Evolutionary conservation across 2,329 filamentous ascomycete genomes (phyloP).

Genomic region (Aspergillus ibericus): DNA sequence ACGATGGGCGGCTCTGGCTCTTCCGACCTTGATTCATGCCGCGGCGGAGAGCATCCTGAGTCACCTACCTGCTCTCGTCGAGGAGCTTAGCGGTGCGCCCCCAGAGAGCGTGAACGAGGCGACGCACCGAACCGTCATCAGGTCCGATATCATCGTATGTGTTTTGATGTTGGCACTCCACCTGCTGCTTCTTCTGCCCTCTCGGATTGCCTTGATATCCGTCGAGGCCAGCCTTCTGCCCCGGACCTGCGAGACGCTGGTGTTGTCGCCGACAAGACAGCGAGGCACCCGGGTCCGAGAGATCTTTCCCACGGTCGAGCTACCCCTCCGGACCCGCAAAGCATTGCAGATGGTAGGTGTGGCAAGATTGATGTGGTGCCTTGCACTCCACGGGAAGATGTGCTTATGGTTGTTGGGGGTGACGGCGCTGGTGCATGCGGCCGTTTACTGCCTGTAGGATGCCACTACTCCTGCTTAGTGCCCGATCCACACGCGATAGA

Average conservation of each 20-base stretch:
- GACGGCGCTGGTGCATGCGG: not conserved
- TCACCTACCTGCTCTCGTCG: not conserved
- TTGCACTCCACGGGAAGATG: constrained; percentile 10
- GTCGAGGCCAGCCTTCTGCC: constrained; percentile 2
- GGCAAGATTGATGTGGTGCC: not conserved
- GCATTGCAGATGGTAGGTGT: constrained; percentile 3
- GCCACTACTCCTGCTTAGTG: no score
- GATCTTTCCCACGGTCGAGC: not conserved
- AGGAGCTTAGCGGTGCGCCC: not conserved
- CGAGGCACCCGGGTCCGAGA: not conserved
- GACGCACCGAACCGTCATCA: not conserved
- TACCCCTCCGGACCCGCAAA: not conserved
- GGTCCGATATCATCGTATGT: not conserved
- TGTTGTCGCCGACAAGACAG: not conserved
- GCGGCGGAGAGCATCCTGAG: not conserved
- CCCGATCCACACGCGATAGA: no score
- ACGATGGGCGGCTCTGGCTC: not conserved
- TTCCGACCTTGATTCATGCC: not conserved
- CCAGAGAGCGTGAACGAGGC: not conserved
- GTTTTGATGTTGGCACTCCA: not conserved
- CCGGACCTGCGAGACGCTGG: not conserved
- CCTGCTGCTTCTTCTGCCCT: not conserved
- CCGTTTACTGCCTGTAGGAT: no score
- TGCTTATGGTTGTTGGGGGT: constrained; percentile 4
- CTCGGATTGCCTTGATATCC: constrained; percentile 1